These are phyloP conservation scores for Saccharomycodes ludwigii DNA, from an alignment of 805 yeast genomes.

Conservation along the genomic window DNA sequence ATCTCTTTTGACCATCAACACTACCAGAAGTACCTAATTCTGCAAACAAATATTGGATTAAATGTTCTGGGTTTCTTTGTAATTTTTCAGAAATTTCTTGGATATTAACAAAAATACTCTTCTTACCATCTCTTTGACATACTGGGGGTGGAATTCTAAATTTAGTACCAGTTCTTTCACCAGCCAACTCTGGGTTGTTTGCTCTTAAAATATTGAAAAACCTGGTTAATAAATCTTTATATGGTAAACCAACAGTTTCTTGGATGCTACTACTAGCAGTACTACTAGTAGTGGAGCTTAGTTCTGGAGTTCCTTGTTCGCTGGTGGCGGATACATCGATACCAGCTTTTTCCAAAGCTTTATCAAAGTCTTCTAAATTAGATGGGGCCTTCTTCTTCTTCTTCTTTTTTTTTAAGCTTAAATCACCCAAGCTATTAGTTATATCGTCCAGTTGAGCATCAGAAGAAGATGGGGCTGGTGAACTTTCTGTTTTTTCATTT, in stretches of 20 bases:
- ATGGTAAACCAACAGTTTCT: constrained; percentile 51
- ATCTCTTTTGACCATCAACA: constrained; percentile 93
- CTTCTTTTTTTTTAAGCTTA: constrained; percentile 72
- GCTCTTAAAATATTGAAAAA: constrained; percentile 78
- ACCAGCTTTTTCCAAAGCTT: constrained; percentile 84
- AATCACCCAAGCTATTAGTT: constrained; percentile 54
- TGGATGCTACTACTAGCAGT: constrained; percentile 23
- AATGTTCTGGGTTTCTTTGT: constrained; percentile 95
- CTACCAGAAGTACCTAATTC: constrained; percentile 99
- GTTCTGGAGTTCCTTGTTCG: constrained; percentile 12
- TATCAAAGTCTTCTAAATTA: constrained; percentile 73
- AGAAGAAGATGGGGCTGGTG: constrained; percentile 1
- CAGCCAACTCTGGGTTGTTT: constrained; percentile 96
- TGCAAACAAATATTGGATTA: constrained; percentile 91
- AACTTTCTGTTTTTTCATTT: constrained; percentile 20
- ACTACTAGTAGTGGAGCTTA: constrained; percentile 18
- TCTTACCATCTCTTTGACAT: constrained; percentile 96
- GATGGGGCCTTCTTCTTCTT: constrained; percentile 57
- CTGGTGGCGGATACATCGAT: constrained; percentile 38
- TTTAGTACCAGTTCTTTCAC: constrained; percentile 85
- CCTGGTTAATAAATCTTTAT: constrained; percentile 66
- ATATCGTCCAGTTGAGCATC: constrained; percentile 32
- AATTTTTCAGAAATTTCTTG: constrained; percentile 88
- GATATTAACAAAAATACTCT: constrained; percentile 90
- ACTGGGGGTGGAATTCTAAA: constrained; percentile 96